A percentile compares a stretch with the other conserved stretches of the same genome.
Conservation (phyloP, 2,329 filamentous ascomycete genomes). For the Allantophomopsis lycopodina region DNA sequence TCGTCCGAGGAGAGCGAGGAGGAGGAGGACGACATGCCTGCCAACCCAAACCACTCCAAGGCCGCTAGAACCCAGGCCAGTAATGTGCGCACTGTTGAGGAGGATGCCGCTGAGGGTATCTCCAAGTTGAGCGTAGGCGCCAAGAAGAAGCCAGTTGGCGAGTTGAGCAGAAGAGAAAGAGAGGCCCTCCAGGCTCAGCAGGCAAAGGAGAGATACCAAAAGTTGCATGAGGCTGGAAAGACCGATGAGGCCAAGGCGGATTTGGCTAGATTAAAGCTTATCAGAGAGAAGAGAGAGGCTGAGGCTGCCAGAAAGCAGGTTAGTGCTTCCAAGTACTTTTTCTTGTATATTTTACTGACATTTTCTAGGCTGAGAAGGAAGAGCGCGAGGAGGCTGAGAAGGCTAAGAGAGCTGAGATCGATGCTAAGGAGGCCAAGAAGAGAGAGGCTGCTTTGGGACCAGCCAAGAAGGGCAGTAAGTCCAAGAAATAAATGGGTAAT, state of each 20-base stretch:
- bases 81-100: slow-evolving; percentile 24
- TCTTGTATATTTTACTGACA: slow-evolving; percentile 7
- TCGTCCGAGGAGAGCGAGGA: slow-evolving; percentile 45
- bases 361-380: slow-evolving; percentile 20
- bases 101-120: slow-evolving; percentile 37
- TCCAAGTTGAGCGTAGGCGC: slow-evolving; percentile 34
- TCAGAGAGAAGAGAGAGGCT: slow-evolving; percentile 74
- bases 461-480: slow-evolving; percentile 12
- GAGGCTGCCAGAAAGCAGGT: slow-evolving; percentile 74
- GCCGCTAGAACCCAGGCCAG: slow-evolving; percentile 47
- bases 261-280: slow-evolving; percentile 66
- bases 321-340: slow-evolving; percentile 23
- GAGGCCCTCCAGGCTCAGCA: slow-evolving; percentile 79
- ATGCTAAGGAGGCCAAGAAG: slow-evolving; percentile 27
- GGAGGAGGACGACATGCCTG: slow-evolving; percentile 54
- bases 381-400: slow-evolving; percentile 22
- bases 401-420: slow-evolving; percentile 29
- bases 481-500: slow-evolving; percentile 9
- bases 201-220: slow-evolving; percentile 81
- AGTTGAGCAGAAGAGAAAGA: slow-evolving; percentile 53
- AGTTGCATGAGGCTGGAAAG: slow-evolving; percentile 87
- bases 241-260: slow-evolving; percentile 91
- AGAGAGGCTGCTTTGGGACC: slow-evolving; percentile 18
- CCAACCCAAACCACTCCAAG: slow-evolving; percentile 86
- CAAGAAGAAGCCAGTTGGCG: slow-evolving; percentile 27